Percentiles rank a stretch among this genome's conserved stretches.
phyloP scores from a whole-genome alignment of 768 basidiomycete species.

The Agaricus subrufescens region DNA sequence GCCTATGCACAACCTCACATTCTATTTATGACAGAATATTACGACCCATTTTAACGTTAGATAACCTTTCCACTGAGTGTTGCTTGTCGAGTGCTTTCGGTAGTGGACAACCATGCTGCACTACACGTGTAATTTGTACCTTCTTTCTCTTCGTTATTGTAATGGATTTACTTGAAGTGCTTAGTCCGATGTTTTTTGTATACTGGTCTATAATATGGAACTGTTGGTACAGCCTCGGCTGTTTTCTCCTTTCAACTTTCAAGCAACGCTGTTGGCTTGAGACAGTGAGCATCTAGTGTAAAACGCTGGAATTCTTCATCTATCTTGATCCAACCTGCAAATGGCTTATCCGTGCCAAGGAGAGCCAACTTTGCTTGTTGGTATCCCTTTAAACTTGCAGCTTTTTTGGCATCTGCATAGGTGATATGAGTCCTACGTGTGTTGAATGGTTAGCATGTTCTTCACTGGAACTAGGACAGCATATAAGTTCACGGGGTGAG shows the following conservation, averaged over 20 bases:
- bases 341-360: constrained; percentile 37
- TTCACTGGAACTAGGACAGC: background rate
- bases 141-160: background rate
- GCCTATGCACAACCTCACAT: background rate
- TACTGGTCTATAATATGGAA: background rate
- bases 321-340: constrained; percentile 60
- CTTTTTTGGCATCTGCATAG: constrained; percentile 8
- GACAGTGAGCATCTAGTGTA: constrained; percentile 5
- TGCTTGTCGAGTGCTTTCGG: background rate
- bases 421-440: background rate
- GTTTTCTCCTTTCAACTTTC: background rate
- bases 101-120: background rate
- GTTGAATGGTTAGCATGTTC: background rate
- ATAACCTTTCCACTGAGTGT: background rate
- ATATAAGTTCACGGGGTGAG: background rate
- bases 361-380: constrained; percentile 48
- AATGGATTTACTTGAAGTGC: background rate
- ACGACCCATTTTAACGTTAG: background rate
- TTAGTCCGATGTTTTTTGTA: background rate
- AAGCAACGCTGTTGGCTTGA: background rate
- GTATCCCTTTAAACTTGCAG: constrained; percentile 22
- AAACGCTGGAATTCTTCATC: constrained; percentile 54
- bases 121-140: background rate
- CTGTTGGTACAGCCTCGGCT: background rate
- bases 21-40: background rate